Percentiles rank a stretch among this genome's conserved stretches.
Conservation (phyloP, 164 flowering plant genomes). For the Chimonanthus praecox region DNA sequence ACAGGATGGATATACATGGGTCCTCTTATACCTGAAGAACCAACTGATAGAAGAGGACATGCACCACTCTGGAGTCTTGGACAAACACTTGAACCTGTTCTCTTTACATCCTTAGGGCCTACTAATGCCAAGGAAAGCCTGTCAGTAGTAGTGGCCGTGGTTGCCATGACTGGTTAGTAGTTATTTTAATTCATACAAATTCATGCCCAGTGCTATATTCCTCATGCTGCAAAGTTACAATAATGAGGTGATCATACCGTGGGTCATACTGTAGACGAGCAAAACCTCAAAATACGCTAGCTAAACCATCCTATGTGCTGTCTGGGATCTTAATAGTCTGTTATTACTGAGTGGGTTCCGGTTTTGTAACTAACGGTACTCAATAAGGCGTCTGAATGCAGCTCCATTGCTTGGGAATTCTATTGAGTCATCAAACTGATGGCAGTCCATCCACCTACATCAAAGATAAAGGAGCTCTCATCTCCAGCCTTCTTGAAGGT, state of each 20-base stretch:
- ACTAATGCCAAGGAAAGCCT: no score
- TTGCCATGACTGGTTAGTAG: background rate
- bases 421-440: conserved; percentile 36
- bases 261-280: background rate
- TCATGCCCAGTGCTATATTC: no score
- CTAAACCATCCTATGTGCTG: background rate
- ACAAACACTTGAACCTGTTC: no score
- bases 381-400: conserved; percentile 20
- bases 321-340: background rate
- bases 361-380: no score
- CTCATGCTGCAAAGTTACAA: no score
- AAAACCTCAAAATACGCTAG: background rate
- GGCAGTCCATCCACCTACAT: conserved; percentile 35
- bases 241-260: background rate
- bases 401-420: conserved; percentile 87
- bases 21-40: no score
- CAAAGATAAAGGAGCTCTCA: conserved; percentile 44
- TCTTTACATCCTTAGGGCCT: no score
- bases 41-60: no score
- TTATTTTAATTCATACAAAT: no score
- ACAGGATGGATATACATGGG: no score
- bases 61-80: no score
- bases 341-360: background rate
- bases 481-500: conserved; percentile 56
- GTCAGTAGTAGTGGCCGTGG: background rate